Conservation (phyloP, 768 basidiomycete species). For the Panellus pusillus region DNA sequence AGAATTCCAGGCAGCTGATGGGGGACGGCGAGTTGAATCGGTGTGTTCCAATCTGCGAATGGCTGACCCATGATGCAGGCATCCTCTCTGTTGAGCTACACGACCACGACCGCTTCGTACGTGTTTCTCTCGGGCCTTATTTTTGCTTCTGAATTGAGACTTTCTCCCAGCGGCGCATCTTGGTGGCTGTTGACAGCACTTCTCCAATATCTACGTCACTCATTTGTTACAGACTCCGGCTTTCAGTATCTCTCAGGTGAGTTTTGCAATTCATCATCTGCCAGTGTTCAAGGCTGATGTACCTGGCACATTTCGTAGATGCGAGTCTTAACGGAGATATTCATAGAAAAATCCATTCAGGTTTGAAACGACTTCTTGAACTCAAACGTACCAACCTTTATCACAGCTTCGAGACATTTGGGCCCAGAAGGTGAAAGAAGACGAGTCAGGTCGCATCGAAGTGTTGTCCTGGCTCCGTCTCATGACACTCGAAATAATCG, state of each 20-base stretch:
- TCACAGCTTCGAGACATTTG: neutral
- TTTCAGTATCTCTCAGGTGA: neutral
- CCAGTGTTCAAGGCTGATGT: too few relatives aligned
- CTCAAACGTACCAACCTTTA: neutral
- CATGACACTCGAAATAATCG: neutral
- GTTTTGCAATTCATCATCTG: too few relatives aligned
- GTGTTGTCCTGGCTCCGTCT: neutral
- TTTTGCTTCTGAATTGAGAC: neutral
- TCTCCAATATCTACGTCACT: neutral
- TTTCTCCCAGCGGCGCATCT: neutral
- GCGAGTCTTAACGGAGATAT: neutral
- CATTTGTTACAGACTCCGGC: neutral
- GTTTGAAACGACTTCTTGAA: neutral
- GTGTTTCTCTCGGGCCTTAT: neutral
- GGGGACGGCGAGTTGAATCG: neutral
- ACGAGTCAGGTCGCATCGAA: neutral
- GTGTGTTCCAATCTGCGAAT: neutral
- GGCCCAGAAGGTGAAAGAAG: neutral
- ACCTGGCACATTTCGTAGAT: neutral
- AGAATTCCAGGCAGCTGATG: neutral
- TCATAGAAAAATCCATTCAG: neutral
- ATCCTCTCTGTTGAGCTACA: slow-evolving; percentile 36
- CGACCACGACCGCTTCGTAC: slow-evolving; percentile 40
- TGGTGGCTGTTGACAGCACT: neutral
- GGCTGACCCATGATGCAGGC: slow-evolving; percentile 22